Evolutionary conservation across 257 asterid species (phyloP), one percentile per base, ranked within the genome.

Genomic region (Nicotiana tabacum): DNA sequence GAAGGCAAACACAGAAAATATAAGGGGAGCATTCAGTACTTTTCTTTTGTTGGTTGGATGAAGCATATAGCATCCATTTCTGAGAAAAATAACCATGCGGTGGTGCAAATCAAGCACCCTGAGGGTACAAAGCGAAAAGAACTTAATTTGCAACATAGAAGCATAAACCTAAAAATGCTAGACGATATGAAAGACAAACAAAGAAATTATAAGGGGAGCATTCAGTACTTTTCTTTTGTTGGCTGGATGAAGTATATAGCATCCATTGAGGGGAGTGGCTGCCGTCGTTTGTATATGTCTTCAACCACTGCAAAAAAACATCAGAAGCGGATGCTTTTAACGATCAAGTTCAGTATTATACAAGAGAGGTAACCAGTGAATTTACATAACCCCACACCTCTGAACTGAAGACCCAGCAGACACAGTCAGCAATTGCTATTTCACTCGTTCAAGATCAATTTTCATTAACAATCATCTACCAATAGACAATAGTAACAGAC

Each of bases 241-340:
- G 99, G 99, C 88, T 91, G 98, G 85, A 96, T 89, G 87, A 94
- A 96, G 87, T 96, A 96, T 90, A 96, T 91, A 77, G 98, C 98
- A 88, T 93, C 98, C 98, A 94, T 94, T 62, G 97, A 88, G 82
- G 98, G 98, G 78, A 96, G 88, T 46, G 99, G 98, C 83, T 94
- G 98, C 82, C 99, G 88, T 80, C 99, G 90, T 90, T 91, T 93
- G 89, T 94, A 92, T 90, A 96, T 94, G 89, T 96, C 99, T 89
- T 96, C 99, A 88, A 94, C 98, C 96, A 96, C 99, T 96, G 97
- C 91, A 90, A 82, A 84, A 79, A 85, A 33, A 33, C 84, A 84
- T 80, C 74, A 46, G 68, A 85, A 83, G 83, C 30, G 83, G 67
- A 82, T 66, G 87, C 85, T 87, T 83, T 82, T 43, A 46, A 80